Evolutionary conservation across 2,329 filamentous ascomycete species (phyloP).

Genomic region (Aspergillus unguis): DNA sequence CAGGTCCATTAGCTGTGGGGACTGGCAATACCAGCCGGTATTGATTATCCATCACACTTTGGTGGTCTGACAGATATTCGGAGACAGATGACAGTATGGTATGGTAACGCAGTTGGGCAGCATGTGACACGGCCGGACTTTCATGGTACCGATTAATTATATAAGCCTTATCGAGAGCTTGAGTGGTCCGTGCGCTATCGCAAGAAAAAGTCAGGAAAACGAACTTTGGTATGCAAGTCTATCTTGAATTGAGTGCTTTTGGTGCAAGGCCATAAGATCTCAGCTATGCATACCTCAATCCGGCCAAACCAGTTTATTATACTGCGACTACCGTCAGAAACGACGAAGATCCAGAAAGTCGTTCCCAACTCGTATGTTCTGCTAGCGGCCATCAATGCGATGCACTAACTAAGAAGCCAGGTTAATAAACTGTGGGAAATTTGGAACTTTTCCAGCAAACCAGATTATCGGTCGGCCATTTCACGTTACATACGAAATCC

Average conservation of each 20-base stretch:
- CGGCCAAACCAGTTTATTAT: conserved; percentile 36
- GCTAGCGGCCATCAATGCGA: conserved; percentile 12
- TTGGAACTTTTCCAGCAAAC: conserved; percentile 85
- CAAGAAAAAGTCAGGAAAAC: conserved; percentile 14
- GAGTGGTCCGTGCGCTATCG: conserved; percentile 22
- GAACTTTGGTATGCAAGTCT: neutral
- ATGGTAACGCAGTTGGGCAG: neutral
- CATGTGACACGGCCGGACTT: conserved; percentile 8
- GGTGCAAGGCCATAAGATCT: neutral
- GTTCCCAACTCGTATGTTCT: conserved; percentile 62
- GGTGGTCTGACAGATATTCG: conserved; percentile 8
- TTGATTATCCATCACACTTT: neutral
- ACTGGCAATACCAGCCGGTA: neutral
- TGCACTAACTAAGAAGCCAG: conserved; percentile 46
- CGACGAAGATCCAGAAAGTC: conserved; percentile 57
- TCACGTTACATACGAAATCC: conserved; percentile 85
- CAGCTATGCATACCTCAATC: conserved; percentile 39
- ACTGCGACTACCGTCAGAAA: conserved; percentile 51
- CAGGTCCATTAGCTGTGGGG: conserved; percentile 8
- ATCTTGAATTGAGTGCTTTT: neutral
- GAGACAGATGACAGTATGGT: neutral
- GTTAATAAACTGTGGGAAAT: conserved; percentile 85
- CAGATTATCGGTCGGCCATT: conserved; percentile 87
- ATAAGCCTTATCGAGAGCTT: conserved; percentile 14
- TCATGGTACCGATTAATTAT: conserved; percentile 6